These are phyloP conservation scores for Phytophthora constricta DNA, from an alignment of 352 stramenopile species.

Conservation along the genomic window DNA sequence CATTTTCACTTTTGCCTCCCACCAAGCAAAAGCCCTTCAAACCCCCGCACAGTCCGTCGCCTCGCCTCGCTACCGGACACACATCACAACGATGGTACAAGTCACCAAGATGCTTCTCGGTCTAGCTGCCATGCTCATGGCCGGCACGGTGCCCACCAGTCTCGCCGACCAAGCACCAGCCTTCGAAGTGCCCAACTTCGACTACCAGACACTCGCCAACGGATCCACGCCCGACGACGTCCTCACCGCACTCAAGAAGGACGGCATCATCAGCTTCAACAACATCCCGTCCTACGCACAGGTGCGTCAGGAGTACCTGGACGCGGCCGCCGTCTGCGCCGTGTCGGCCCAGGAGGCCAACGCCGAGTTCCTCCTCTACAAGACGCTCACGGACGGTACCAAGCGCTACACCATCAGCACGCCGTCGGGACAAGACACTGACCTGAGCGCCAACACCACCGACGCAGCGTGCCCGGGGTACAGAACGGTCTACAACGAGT, in stretches of 20 bases:
- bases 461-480: conserved; percentile 52
- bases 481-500: conserved; percentile 41
- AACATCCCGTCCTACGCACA: conserved; percentile 64
- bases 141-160: conserved; percentile 15
- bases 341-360: conserved; percentile 38
- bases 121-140: conserved; percentile 21
- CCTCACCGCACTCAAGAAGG: conserved; percentile 59
- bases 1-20: conserved; percentile 24
- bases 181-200: conserved; percentile 62
- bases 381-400: conserved; percentile 68
- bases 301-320: conserved; percentile 53
- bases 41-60: background rate
- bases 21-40: background rate
- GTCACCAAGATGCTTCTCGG: conserved; percentile 30
- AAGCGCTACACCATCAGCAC: conserved; percentile 79
- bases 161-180: conserved; percentile 36
- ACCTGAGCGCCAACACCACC: conserved; percentile 34
- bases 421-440: conserved; percentile 45
- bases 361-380: conserved; percentile 56
- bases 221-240: conserved; percentile 44
- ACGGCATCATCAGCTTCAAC: conserved; percentile 72
- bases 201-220: conserved; percentile 50
- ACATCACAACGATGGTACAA: conserved; percentile 27
- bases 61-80: background rate
- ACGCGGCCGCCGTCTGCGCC: conserved; percentile 55